Percentiles rank a stretch among this genome's conserved stretches.
phyloP scores from a whole-genome alignment of 495 filamentous ascomycete species.

The Podospora sp. region DNA sequence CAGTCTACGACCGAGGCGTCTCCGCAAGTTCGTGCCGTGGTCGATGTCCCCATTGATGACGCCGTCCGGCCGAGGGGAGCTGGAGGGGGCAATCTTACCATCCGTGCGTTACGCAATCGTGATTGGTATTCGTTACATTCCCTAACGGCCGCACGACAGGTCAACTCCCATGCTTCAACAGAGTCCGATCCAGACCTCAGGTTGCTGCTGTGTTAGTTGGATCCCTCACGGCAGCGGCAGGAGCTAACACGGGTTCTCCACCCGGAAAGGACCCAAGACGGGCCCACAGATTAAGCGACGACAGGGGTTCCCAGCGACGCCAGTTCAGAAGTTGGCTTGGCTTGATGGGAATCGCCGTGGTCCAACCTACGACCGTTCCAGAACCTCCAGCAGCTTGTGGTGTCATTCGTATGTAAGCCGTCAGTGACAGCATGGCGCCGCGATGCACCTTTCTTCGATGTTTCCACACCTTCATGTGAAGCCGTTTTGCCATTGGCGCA shows the following conservation, averaged over 20 bases:
- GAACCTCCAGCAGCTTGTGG: neutral
- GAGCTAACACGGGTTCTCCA: neutral
- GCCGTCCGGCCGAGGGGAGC: no score
- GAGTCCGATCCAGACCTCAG: no score
- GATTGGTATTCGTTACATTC: no score
- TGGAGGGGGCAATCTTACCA: no score
- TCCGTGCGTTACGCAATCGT: no score
- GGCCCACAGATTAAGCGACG: neutral
- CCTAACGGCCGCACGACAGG: no score
- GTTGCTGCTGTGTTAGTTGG: no score
- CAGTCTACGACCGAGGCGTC: no score
- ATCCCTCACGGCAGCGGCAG: neutral
- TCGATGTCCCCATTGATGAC: no score
- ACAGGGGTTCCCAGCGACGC: neutral
- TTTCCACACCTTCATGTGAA: neutral
- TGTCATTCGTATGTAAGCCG: neutral
- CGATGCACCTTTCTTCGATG: neutral
- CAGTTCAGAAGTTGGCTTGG: neutral
- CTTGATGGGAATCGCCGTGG: neutral
- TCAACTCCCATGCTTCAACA: no score
- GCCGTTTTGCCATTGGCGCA: neutral
- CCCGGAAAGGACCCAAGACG: neutral
- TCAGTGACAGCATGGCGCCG: neutral
- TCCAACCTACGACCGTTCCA: neutral
- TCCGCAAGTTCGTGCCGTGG: no score